These are phyloP conservation scores for Solanum aculeatissimum DNA, from an alignment of 305 asterid species.

Conservation along the genomic window DNA sequence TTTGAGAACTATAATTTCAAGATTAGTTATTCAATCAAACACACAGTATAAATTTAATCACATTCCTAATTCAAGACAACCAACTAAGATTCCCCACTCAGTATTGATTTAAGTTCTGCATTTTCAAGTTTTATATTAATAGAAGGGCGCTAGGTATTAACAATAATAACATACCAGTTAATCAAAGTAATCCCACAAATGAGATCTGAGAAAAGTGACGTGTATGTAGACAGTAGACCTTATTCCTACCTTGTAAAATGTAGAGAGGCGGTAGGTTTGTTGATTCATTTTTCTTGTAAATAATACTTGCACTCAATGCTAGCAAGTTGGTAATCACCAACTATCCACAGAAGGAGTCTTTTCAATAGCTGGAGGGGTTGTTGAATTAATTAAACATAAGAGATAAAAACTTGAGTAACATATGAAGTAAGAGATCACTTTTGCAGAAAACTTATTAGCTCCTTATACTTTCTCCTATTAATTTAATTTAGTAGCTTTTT, in stretches of 20 bases:
- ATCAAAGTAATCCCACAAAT: not conserved
- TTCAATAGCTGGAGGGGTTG: not conserved
- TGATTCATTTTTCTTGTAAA: not conserved
- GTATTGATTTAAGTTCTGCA: not conserved
- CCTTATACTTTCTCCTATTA: not conserved
- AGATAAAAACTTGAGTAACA: not conserved
- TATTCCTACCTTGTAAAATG: not conserved
- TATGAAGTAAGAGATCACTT: not conserved
- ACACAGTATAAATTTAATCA: not conserved
- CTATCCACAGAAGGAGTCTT: not conserved
- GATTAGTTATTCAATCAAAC: not conserved
- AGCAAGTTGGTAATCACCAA: not conserved
- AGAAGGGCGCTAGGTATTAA: no score
- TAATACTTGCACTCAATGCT: not conserved
- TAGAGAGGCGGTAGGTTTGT: not conserved
- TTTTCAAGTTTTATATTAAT: no score
- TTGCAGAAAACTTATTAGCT: not conserved
- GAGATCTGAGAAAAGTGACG: not conserved
- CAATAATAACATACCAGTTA: no score
- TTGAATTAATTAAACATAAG: not conserved
- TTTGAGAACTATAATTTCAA: no score
- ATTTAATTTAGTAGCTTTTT: not conserved
- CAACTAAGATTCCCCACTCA: not conserved
- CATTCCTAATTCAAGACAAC: not conserved
- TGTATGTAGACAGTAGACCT: not conserved